Base-by-base conservation (phyloP, 2,329 filamentous ascomycete genomes). In the Ophiostoma pallidulum region DNA sequence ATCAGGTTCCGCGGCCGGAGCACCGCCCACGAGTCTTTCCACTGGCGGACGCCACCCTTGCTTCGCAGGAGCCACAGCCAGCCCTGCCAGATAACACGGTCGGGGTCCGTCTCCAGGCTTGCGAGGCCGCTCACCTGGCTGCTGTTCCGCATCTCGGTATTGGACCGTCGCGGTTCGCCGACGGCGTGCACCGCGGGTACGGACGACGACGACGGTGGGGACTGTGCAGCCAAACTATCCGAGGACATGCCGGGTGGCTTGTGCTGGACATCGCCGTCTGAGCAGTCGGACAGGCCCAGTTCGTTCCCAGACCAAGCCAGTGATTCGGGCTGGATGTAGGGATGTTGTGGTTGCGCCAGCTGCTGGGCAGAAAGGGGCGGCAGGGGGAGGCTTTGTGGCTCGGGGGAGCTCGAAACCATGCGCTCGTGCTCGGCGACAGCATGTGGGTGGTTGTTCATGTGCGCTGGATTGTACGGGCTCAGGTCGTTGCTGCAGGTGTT, bases 21-120 rank as follows among this genome's bases (percentile, higher is more conserved):
- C 0, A 97, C 92, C 12, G 84, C 85, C 92, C 92, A 97, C 50
- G 89, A 75, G 57, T 88, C 84, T 71, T 95, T 96, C 92, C 92
- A 98, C 59, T 94, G 86, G 40, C 85, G 81, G 47, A 98, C 73
- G 8, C 89, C 88, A 19, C 83, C 75, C 59, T 88, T 90, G 52
- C 82, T 86, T 58, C 86, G 88, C 48, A 96, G 76, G 52, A 88
- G 80, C 64, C 86, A 85, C 28, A 97, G 77, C 74, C 88, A 90
- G 44, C 91, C 90, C 61, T 97, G 89, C 76, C 86, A 95, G 38
- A 97, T 77, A n/a, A 97, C 84, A 22, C 90, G 83, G 62, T 95
- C 90, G 1, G 84, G 81, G 53, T 92, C 87, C 0, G 20, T 51
- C 47, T 74, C 70, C 47, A 83, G 74, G 14, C 14, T 45, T 33